These are phyloP conservation scores for Colletotrichum sp. DNA, from an alignment of 2,329 filamentous ascomycete species.

Conservation along the genomic window DNA sequence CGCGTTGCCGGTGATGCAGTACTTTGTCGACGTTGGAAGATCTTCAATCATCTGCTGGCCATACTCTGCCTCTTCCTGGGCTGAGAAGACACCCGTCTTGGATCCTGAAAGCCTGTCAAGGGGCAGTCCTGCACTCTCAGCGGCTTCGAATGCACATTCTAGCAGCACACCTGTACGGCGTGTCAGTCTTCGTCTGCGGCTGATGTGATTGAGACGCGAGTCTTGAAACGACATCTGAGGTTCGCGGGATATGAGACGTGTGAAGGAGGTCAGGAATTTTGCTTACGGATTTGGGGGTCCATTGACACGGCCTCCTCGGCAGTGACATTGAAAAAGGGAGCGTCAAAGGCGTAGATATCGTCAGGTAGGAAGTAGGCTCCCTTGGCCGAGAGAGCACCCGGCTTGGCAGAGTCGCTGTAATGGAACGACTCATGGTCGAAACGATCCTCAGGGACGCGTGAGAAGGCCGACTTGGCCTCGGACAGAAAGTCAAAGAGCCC, in stretches of 20 bases:
- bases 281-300: background rate
- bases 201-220: background rate
- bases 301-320: background rate
- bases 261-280: rapidly evolving
- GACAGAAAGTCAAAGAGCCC: background rate
- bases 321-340: background rate
- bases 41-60: background rate
- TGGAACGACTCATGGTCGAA: background rate
- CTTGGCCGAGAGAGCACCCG: background rate
- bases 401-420: background rate
- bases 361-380: background rate
- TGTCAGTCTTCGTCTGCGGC: background rate
- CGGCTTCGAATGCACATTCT: background rate
- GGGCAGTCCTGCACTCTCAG: background rate
- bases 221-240: background rate
- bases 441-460: background rate
- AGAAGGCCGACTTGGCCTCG: background rate
- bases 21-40: background rate
- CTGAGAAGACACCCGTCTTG: background rate
- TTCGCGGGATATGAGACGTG: background rate
- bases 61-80: background rate
- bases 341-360: background rate
- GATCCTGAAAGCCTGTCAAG: background rate
- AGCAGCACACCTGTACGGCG: background rate
- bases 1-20: background rate